These are phyloP conservation scores for Thraustotheca clavata DNA, from an alignment of 352 stramenopile species.

Conservation along the genomic window DNA sequence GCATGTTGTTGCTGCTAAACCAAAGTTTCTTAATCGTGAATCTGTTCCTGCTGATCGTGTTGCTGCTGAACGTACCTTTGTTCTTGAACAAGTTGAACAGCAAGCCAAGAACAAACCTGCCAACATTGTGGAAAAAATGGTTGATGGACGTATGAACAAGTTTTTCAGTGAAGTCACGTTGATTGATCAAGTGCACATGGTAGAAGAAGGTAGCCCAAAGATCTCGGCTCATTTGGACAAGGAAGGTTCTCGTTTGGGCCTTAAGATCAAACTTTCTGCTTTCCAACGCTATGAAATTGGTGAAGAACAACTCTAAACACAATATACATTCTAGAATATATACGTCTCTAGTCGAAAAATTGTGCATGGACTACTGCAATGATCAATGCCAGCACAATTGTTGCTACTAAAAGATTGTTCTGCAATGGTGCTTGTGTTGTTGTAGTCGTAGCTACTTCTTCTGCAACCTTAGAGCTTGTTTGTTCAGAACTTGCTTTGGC, in stretches of 20 bases:
- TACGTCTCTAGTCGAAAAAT: neutral
- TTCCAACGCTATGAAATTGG: conserved; percentile 74
- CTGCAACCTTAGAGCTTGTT: too few relatives aligned
- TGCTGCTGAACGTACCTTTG: conserved; percentile 87
- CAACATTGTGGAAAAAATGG: conserved; percentile 93
- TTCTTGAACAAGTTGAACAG: conserved; percentile 77
- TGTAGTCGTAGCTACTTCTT: neutral
- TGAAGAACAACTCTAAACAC: conserved; percentile 26
- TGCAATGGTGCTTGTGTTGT: neutral
- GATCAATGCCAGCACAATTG: neutral
- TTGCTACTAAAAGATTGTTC: neutral
- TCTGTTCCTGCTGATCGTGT: conserved; percentile 75
- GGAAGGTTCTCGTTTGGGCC: conserved; percentile 50
- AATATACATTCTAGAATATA: neutral
- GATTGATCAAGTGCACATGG: conserved; percentile 90
- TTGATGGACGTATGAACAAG: conserved; percentile 88
- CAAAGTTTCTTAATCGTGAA: conserved; percentile 85
- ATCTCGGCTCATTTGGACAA: conserved; percentile 68
- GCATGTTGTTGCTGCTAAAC: conserved; percentile 93
- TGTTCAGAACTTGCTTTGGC: too few relatives aligned
- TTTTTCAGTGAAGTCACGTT: conserved; percentile 92
- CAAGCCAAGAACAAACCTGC: conserved; percentile 80
- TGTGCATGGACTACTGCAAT: neutral
- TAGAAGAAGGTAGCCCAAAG: conserved; percentile 89
- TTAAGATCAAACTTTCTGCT: conserved; percentile 48